Percentiles rank a stretch among this genome's conserved stretches.
Conservation (phyloP, 2,329 filamentous ascomycete species). For the Fusarium sp. region DNA sequence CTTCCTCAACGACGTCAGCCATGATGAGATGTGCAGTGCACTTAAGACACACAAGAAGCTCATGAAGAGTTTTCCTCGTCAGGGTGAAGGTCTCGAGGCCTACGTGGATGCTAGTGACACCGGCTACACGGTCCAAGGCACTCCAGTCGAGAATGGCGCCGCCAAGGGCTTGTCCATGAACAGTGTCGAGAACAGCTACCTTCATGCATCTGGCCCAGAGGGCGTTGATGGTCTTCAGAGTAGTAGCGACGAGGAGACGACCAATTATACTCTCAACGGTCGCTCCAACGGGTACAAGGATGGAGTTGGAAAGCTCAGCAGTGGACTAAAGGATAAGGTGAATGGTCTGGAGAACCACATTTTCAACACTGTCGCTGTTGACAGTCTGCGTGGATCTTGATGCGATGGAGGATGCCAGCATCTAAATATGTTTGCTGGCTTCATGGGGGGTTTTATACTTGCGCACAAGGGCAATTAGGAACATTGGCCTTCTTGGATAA, state of each 20-base stretch:
- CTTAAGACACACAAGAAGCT: constrained; percentile 73
- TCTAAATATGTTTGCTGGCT: neutral
- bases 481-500: too few relatives aligned
- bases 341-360: constrained; percentile 21
- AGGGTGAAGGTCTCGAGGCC: constrained; percentile 75
- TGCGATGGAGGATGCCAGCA: neutral
- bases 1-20: constrained; percentile 76
- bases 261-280: constrained; percentile 19
- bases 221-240: constrained; percentile 36
- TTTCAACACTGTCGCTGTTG: constrained; percentile 25
- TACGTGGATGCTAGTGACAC: constrained; percentile 78
- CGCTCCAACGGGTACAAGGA: constrained; percentile 12
- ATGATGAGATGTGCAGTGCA: constrained; percentile 71
- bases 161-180: constrained; percentile 15
- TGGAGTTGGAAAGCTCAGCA: constrained; percentile 13
- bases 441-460: too few relatives aligned
- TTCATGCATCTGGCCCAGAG: constrained; percentile 33
- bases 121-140: constrained; percentile 61
- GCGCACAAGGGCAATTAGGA: too few relatives aligned
- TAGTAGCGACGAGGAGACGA: constrained; percentile 23
- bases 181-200: constrained; percentile 21
- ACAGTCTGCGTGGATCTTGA: constrained; percentile 20
- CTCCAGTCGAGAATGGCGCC: constrained; percentile 33
- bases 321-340: constrained; percentile 33
- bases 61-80: constrained; percentile 71